Evolutionary conservation across 768 basidiomycete species (phyloP), one percentile per base, ranked within the genome.

Genomic region (Psilocybe tampanensis): DNA sequence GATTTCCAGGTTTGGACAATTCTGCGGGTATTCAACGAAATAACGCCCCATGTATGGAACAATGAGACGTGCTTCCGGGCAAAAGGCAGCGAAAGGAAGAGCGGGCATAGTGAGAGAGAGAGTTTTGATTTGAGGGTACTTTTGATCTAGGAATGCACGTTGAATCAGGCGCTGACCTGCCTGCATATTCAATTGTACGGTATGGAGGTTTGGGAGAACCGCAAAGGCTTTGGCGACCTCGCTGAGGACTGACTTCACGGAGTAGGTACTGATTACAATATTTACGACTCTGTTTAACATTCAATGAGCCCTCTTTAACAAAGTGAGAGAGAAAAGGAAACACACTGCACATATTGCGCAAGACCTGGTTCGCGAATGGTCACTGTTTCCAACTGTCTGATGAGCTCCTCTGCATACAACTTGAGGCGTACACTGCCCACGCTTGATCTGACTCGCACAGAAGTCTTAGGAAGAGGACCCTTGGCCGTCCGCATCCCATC

Each of bases 161-260:
- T 3, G 36, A n/a, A 39, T 39, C 13, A n/a, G 12, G n/a, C n/a
- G n/a, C 15, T 15, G 36, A 47, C 21, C 44, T 5, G 17, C 8
- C 4, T 3, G 18, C 9, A 52, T 21, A 17, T 39, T n/a, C n/a
- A 52, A 12, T 19, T 70, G 65, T 17, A 70, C 34, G 34, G 66
- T 67, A 21, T 66, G 51, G 8, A 70, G 62, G 32, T 66, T 67
- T 18, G 55, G 57, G 15, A 68, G 57, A 29, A 67, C 47, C 1
- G 63, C 36, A 3, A 70, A 62, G 41, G 63, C 66, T 21, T 56
- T 45, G n/a, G 59, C 63, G n/a, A 67, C 51, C 45, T 74, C 68
- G 44, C 29, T 24, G 33, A 34, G 15, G 15, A 34, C 33, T 34
- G 7, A 8, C 33, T 34, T 15, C 15, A 15, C 8, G 15, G 33